Conservation (phyloP, 805 yeast species). For the Jamesozyma gamospora region DNA sequence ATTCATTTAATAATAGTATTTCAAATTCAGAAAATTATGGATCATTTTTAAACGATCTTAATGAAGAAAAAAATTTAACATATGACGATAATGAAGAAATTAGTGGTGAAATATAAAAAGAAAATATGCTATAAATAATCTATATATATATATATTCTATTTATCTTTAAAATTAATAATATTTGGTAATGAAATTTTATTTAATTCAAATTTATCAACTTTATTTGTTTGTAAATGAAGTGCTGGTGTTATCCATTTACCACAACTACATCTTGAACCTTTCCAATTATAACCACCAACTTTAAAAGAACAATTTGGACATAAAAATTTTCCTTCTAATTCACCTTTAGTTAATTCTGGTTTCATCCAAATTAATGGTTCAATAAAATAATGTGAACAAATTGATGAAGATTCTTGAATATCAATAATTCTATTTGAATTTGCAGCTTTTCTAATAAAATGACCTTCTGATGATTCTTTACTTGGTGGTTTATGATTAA, state of each 20-base stretch:
- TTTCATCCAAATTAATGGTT: conserved; percentile 91
- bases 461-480: conserved; percentile 54
- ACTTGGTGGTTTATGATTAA: conserved; percentile 59
- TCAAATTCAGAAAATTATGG: not conserved
- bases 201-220: conserved; percentile 51
- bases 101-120: not conserved
- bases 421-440: conserved; percentile 50
- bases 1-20: too few relatives aligned
- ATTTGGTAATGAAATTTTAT: conserved; percentile 16
- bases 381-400: conserved; percentile 82
- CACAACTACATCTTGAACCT: conserved; percentile 90
- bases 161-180: conserved; percentile 13
- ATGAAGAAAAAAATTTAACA: not conserved
- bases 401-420: conserved; percentile 44
- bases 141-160: too few relatives aligned
- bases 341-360: conserved; percentile 61
- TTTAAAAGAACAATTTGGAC: conserved; percentile 78
- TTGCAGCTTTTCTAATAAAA: conserved; percentile 54
- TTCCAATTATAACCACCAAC: conserved; percentile 92
- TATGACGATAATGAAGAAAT: not conserved
- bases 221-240: conserved; percentile 70
- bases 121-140: too few relatives aligned
- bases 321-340: conserved; percentile 75
- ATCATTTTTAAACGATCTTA: not conserved
- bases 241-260: conserved; percentile 92